phyloP scores from a whole-genome alignment of 805 yeast genomes.

The Candida silvicultrix region DNA sequence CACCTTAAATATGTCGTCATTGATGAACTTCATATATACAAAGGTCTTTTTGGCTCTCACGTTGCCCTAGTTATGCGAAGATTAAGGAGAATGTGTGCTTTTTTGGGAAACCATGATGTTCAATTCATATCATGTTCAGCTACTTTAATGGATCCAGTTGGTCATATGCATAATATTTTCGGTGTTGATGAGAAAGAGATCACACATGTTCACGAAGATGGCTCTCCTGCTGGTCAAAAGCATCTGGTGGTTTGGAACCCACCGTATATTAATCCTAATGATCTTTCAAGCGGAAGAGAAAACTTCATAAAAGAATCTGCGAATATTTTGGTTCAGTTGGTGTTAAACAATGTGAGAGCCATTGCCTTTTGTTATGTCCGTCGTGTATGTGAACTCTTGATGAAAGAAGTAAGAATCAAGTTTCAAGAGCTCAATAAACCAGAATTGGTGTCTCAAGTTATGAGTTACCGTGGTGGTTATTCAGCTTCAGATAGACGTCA shows the following conservation, averaged over 20 bases:
- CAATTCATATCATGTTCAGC: conserved; percentile 91
- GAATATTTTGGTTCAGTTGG: conserved; percentile 57
- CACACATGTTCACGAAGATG: conserved; percentile 65
- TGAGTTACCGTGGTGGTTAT: conserved; percentile 96
- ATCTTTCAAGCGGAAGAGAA: conserved; percentile 54
- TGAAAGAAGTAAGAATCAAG: conserved; percentile 71
- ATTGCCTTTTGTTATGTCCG: conserved; percentile 90
- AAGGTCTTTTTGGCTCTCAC: conserved; percentile 89
- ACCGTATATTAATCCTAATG: conserved; percentile 56
- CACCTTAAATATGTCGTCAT: conserved; percentile 70
- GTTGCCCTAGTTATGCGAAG: conserved; percentile 83
- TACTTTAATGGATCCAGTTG: conserved; percentile 67
- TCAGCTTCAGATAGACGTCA: conserved; percentile 78
- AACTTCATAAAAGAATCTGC: conserved; percentile 76
- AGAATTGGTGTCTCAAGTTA: conserved; percentile 54
- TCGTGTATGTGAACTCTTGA: conserved; percentile 76
- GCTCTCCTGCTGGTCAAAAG: conserved; percentile 81
- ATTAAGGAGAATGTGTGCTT: conserved; percentile 55
- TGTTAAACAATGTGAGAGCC: conserved; percentile 61
- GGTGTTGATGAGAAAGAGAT: conserved; percentile 53
- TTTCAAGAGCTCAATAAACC: conserved; percentile 38
- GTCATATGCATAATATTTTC: conserved; percentile 69
- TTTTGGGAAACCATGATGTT: conserved; percentile 45
- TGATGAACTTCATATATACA: conserved; percentile 82
- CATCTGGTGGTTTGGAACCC: conserved; percentile 82